These are phyloP conservation scores for Centella asiatica DNA, from an alignment of 129 eudicot species.

Conservation along the genomic window DNA sequence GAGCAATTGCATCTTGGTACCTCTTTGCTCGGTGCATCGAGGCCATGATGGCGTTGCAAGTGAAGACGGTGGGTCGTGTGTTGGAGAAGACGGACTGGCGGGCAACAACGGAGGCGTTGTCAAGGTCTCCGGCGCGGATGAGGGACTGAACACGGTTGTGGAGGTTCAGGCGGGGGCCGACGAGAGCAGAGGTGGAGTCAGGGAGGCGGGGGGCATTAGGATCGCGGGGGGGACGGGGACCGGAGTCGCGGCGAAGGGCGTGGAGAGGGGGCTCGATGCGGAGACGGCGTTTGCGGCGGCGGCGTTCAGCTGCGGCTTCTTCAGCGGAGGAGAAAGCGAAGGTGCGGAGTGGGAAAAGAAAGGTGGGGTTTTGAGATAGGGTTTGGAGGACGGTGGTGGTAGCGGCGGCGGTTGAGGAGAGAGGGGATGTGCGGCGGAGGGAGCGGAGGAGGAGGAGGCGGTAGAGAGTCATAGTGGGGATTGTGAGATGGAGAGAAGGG, in stretches of 20 bases:
- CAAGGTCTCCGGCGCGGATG: constrained; percentile 73
- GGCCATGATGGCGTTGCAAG: constrained; percentile 91
- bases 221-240: constrained; percentile 45
- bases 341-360: constrained; percentile 24
- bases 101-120: constrained; percentile 55
- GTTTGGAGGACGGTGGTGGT: constrained; percentile 16
- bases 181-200: constrained; percentile 61
- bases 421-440: constrained; percentile 29
- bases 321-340: constrained; percentile 76
- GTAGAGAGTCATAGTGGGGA: constrained; percentile 31
- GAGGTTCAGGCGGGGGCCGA: constrained; percentile 65
- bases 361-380: constrained; percentile 17
- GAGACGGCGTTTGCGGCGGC: constrained; percentile 87
- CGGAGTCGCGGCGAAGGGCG: constrained; percentile 70
- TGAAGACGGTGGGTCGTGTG: constrained; percentile 79
- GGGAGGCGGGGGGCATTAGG: constrained; percentile 52
- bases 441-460: constrained; percentile 49
- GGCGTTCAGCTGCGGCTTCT: constrained; percentile 94
- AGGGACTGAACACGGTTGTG: constrained; percentile 89
- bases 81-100: constrained; percentile 62
- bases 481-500: background rate
- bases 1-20: constrained; percentile 53
- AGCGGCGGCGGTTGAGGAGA: constrained; percentile 27
- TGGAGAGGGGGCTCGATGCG: constrained; percentile 85
- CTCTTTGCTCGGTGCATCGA: constrained; percentile 73